Evolutionary conservation across 106 monocot species (phyloP).

Genomic region (Iris macrosiphon): DNA sequence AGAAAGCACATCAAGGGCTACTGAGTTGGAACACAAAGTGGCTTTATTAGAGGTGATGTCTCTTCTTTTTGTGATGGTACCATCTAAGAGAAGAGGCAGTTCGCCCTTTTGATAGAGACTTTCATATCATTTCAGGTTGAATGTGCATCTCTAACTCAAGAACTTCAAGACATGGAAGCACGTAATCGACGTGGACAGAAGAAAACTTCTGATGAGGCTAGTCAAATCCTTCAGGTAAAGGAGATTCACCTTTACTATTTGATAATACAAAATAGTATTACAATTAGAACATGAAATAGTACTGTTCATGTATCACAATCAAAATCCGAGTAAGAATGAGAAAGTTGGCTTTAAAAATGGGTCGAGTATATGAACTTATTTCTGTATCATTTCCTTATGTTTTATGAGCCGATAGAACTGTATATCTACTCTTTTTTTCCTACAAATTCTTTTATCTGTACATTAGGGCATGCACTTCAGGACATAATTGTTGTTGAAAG

Average conservation of each 20-base stretch:
- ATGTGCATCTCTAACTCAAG: conserved; percentile 76
- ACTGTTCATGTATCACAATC: too few species aligned
- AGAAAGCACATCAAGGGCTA: conserved; percentile 82
- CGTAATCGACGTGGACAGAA: conserved; percentile 79
- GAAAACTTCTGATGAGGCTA: conserved; percentile 89
- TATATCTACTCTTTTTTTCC: too few species aligned
- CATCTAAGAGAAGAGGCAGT: neutral
- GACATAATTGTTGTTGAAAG: too few species aligned
- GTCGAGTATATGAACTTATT: too few species aligned
- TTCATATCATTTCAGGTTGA: conserved; percentile 55
- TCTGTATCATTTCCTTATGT: too few species aligned
- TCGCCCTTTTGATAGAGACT: neutral
- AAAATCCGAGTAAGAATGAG: too few species aligned
- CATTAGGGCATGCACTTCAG: too few species aligned
- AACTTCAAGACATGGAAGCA: conserved; percentile 89
- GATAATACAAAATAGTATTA: neutral
- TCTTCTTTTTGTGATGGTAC: neutral
- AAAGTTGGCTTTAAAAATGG: too few species aligned
- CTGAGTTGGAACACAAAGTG: conserved; percentile 90
- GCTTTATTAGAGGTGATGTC: conserved; percentile 83
- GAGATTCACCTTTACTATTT: neutral
- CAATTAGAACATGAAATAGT: neutral
- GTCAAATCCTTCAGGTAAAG: conserved; percentile 79
- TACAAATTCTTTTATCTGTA: too few species aligned
- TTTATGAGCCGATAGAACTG: too few species aligned